These are phyloP conservation scores for Nemophila menziesii DNA, from an alignment of 257 asterid genomes.

Conservation along the genomic window DNA sequence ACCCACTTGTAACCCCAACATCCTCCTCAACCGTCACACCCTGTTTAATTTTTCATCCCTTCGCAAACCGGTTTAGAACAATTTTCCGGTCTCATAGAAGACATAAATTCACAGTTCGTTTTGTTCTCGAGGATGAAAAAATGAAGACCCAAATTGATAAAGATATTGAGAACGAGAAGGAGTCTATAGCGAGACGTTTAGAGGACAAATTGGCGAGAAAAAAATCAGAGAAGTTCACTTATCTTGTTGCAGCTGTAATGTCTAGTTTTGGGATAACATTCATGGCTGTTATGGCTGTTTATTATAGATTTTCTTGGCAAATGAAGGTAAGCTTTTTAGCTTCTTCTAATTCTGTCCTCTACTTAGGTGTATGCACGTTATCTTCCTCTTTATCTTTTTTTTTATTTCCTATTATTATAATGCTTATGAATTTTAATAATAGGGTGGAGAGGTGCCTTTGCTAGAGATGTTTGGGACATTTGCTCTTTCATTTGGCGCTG, in stretches of 20 bases:
- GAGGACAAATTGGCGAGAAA: conserved; percentile 63
- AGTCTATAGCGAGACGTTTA: conserved; percentile 19
- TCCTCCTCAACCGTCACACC: conserved; percentile 11
- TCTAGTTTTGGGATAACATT: conserved; percentile 81
- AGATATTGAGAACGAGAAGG: conserved; percentile 22
- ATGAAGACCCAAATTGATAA: conserved; percentile 1
- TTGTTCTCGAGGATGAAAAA: conserved; percentile 43
- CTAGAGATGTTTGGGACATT: conserved; percentile 92
- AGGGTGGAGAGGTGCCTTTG: conserved; percentile 88
- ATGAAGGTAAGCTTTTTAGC: conserved; percentile 52
- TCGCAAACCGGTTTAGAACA: conserved; percentile 11
- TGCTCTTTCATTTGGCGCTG: conserved; percentile 93
- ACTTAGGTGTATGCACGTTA: not conserved
- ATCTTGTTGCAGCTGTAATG: conserved; percentile 92
- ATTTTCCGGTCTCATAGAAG: conserved; percentile 15
- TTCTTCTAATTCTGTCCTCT: not conserved
- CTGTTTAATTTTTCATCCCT: conserved; percentile 11
- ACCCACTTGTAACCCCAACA: conserved; percentile 13
- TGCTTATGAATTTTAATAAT: conserved; percentile 1
- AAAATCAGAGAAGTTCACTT: conserved; percentile 71
- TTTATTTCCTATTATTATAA: too few relatives aligned
- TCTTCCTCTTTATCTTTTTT: not conserved
- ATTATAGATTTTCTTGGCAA: conserved; percentile 81
- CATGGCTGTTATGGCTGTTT: conserved; percentile 72
- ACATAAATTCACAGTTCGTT: conserved; percentile 28